Evolutionary conservation across 805 yeast species (phyloP).

Genomic region (Candida boidinii): DNA sequence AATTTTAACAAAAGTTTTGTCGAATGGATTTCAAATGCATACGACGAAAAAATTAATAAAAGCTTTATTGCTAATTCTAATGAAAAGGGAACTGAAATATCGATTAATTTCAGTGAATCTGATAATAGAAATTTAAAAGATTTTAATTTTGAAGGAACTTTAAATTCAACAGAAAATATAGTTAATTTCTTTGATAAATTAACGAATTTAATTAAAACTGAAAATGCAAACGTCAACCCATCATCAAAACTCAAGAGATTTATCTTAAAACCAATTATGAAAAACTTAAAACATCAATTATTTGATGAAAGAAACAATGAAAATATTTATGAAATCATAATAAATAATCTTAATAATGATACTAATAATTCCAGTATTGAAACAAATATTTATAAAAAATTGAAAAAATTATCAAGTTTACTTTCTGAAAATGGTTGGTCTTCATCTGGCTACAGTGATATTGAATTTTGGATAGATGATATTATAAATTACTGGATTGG

Average conservation of each 20-base stretch:
- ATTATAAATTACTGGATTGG: slow-evolving; percentile 19
- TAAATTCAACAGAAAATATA: slow-evolving; percentile 12
- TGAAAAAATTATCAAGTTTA: slow-evolving; percentile 13
- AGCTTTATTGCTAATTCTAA: slow-evolving; percentile 5
- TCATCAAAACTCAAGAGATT: slow-evolving; percentile 9
- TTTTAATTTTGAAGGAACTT: no score
- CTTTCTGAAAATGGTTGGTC: slow-evolving; percentile 20
- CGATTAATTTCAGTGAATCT: slow-evolving; percentile 2
- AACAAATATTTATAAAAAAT: slow-evolving; percentile 3
- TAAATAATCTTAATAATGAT: slow-evolving; percentile 12
- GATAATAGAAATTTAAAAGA: no score
- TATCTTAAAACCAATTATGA: slow-evolving; percentile 13
- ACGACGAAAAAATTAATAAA: slow-evolving; percentile 9
- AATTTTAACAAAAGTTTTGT: slow-evolving; percentile 16
- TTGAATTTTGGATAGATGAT: slow-evolving; percentile 27
- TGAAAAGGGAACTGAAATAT: slow-evolving; percentile 2
- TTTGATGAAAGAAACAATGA: slow-evolving; percentile 12
- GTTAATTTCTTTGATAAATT: slow-evolving; percentile 16
- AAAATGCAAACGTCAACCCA: slow-evolving; percentile 5
- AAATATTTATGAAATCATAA: slow-evolving; percentile 18
- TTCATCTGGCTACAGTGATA: slow-evolving; percentile 20
- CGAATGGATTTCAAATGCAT: slow-evolving; percentile 13
- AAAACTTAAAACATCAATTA: slow-evolving; percentile 12
- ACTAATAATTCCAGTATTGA: slow-evolving; percentile 1
- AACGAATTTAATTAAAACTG: slow-evolving; percentile 5